A percentile compares a stretch with the other conserved stretches of the same genome.
Evolutionary conservation across 257 asterid genomes (phyloP).

Genomic region (Nicotiana tomentosiformis): DNA sequence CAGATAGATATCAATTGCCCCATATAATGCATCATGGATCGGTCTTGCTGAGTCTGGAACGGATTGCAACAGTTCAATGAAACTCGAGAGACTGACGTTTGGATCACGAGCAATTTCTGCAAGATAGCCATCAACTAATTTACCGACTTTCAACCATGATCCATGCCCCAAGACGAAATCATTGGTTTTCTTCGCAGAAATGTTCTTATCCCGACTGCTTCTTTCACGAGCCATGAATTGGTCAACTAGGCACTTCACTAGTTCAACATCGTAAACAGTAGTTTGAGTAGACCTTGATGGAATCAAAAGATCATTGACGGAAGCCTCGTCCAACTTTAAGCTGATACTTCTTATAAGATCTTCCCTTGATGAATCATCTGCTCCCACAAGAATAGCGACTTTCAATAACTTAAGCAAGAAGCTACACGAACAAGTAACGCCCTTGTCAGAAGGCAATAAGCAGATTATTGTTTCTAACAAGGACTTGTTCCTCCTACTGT

Average conservation of each 20-base stretch:
- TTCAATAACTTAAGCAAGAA: conserved; percentile 77
- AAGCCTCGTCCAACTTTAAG: conserved; percentile 76
- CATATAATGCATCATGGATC: conserved; percentile 67
- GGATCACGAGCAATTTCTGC: conserved; percentile 59
- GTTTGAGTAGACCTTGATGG: conserved; percentile 65
- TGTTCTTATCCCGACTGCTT: conserved; percentile 24
- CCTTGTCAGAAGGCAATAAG: conserved; percentile 64
- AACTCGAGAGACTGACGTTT: conserved; percentile 38
- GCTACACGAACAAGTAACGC: conserved; percentile 53
- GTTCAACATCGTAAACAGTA: conserved; percentile 61
- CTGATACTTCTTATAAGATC: conserved; percentile 48
- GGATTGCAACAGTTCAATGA: conserved; percentile 50
- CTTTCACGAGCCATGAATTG: conserved; percentile 43
- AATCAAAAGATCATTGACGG: conserved; percentile 56
- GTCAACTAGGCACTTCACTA: conserved; percentile 54
- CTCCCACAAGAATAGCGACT: conserved; percentile 63
- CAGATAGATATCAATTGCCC: conserved; percentile 67
- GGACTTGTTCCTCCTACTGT: conserved; percentile 52
- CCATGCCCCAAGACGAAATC: conserved; percentile 62
- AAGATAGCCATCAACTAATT: conserved; percentile 60
- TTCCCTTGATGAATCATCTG: conserved; percentile 54
- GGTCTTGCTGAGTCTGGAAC: conserved; percentile 77
- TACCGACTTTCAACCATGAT: conserved; percentile 66
- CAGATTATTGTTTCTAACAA: conserved; percentile 82
- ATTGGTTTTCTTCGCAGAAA: conserved; percentile 12